phyloP scores from a whole-genome alignment of 164 flowering plant genomes.

The Platanus orientalis region DNA sequence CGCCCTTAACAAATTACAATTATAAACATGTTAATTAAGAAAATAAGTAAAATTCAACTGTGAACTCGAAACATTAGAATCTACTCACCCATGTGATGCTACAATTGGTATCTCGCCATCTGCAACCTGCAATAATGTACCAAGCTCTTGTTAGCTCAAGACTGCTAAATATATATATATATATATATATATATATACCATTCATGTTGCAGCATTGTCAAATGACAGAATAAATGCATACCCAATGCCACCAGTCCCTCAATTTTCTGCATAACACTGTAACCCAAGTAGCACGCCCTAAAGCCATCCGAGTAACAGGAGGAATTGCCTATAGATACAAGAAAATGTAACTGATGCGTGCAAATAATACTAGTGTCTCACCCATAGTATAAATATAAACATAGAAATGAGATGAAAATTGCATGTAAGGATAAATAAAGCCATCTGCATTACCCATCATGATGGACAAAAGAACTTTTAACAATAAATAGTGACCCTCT shows the following conservation, averaged over 20 bases:
- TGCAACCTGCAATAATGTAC: slow-evolving; percentile 64
- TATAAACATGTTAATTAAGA: slow-evolving; percentile 15
- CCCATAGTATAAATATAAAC: not conserved
- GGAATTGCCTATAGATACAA: slow-evolving; percentile 70
- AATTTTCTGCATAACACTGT: slow-evolving; percentile 93
- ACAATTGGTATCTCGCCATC: slow-evolving; percentile 96
- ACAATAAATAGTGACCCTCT: too few species aligned
- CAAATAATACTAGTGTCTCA: not conserved
- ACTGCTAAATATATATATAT: not conserved
- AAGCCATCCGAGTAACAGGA: slow-evolving; percentile 92
- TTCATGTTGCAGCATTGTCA: not conserved
- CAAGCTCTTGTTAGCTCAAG: slow-evolving; percentile 12
- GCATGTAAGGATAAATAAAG: too few species aligned
- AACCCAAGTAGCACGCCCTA: slow-evolving; percentile 92
- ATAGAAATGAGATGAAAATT: not conserved
- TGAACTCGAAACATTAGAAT: slow-evolving; percentile 12
- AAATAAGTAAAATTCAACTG: not conserved
- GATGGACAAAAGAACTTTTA: too few species aligned
- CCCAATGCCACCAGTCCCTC: slow-evolving; percentile 99
- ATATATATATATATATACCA: not conserved
- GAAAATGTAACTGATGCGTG: not conserved
- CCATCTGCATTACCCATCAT: too few species aligned
- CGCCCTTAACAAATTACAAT: slow-evolving; percentile 37
- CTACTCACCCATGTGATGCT: slow-evolving; percentile 96
- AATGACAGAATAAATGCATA: slow-evolving; percentile 29